Conservation (phyloP, 2,329 filamentous ascomycete species). For the Aspergillus quadrilineatus region DNA sequence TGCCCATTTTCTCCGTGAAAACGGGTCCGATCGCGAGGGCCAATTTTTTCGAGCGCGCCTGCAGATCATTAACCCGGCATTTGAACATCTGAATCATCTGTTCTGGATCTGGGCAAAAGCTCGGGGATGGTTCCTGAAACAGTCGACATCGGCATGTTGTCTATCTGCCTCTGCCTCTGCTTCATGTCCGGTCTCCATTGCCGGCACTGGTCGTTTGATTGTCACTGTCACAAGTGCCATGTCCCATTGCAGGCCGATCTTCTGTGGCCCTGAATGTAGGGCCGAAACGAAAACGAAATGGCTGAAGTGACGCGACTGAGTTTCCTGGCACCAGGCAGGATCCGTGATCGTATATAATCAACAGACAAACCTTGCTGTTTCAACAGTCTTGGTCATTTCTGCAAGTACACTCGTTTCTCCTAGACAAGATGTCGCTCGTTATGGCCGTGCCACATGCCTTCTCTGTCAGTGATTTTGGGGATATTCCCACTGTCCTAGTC, state of each 20-base stretch:
- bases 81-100: background rate
- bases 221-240: background rate
- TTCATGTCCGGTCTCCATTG: background rate
- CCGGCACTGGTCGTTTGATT: background rate
- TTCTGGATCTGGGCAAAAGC: too few species aligned
- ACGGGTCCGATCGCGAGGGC: background rate
- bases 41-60: background rate
- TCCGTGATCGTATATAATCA: background rate
- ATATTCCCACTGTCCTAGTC: conserved; percentile 8
- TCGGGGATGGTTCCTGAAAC: background rate
- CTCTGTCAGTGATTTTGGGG: conserved; percentile 3
- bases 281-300: background rate
- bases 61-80: background rate
- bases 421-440: conserved; percentile 9
- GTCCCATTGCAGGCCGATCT: background rate
- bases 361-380: background rate
- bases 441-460: conserved; percentile 14
- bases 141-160: background rate
- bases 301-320: background rate
- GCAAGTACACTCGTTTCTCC: background rate
- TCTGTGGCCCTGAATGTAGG: background rate
- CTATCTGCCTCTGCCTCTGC: background rate
- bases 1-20: background rate
- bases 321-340: too few species aligned
- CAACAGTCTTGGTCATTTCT: background rate